These are phyloP conservation scores for Pinus albicaulis DNA, from an alignment of 75 land plant species.

Conservation along the genomic window DNA sequence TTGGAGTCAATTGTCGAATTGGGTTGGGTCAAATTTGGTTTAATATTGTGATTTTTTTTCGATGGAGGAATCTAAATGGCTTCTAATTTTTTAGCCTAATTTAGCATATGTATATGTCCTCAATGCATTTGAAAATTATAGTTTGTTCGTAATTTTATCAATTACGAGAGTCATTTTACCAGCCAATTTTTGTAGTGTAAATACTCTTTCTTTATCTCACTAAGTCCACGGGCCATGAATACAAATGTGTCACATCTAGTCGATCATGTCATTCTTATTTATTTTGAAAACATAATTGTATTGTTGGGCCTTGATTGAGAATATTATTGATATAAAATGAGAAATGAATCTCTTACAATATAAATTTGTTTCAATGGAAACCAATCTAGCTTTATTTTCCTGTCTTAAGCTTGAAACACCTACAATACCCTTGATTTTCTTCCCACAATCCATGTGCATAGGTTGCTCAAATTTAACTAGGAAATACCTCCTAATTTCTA, in stretches of 20 bases:
- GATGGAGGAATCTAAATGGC: neutral
- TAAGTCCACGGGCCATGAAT: neutral
- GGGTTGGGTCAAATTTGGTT: neutral
- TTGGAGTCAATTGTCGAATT: neutral
- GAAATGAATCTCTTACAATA: no score
- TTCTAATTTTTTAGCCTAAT: neutral
- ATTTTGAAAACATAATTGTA: neutral
- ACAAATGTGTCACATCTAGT: neutral
- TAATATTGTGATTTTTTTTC: neutral
- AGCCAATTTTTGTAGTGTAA: neutral
- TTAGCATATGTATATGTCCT: neutral
- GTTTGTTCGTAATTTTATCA: neutral
- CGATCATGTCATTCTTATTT: neutral
- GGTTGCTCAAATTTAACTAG: no score
- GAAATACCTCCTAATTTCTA: no score
- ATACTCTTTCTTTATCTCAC: neutral
- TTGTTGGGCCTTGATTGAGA: no score
- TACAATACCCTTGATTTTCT: no score
- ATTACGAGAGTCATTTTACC: neutral
- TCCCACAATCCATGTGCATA: no score
- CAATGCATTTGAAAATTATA: neutral
- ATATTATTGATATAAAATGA: no score
- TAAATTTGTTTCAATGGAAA: no score
- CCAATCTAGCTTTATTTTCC: no score
- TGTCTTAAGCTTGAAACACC: no score